Base-by-base conservation (phyloP, 495 filamentous ascomycete species). In the Neurospora sp. region DNA sequence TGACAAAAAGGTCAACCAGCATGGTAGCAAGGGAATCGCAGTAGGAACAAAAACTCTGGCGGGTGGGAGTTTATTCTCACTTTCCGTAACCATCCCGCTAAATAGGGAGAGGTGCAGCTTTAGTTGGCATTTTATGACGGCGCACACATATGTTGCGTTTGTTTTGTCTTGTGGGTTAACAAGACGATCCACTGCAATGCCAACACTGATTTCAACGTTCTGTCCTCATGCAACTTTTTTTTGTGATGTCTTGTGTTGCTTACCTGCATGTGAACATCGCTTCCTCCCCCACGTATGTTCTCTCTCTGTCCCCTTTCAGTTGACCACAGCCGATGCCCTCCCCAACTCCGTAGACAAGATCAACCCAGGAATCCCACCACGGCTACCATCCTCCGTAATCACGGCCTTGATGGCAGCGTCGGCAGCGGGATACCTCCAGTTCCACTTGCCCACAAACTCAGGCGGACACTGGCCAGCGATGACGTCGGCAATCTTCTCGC, bases 401-500 rank as follows among this genome's bases (percentile, higher is more conserved):
- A 84, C 78, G 42, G 65, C 70, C 40, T 20, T 53, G 14, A 69
- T 68, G 8, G 61, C 41, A 17, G 78, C 68, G 82, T 83, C 71
- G 39, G 8, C 16, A 39, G 41, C 70, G 4, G 72, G 41, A 37
- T 65, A 65, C 70, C 79, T 85, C 93, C 93, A 96, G 61, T 76
- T 78, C 94, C 94, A 97, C 76, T 92, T 87, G 22, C 85, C 78
- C 37, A 76, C 77, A 70, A 94, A 87, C 76, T 89, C 87, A 8
- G 80, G 78, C 1, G 89, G 88, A 41, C 88, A 83, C 8, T 80
- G 80, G 3, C 87, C 84, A 78, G 87, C 83, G 35, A 97, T 78
- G 38, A 88, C 87, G 75, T 93, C 90, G 14, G 90, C 90, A 59
- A 97, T 86, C 78, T 89, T 89, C 70, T 92, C 91, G 16, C 94